Evolutionary conservation across 2,329 filamentous ascomycete species (phyloP).

Genomic region (Scorias spongiosa): DNA sequence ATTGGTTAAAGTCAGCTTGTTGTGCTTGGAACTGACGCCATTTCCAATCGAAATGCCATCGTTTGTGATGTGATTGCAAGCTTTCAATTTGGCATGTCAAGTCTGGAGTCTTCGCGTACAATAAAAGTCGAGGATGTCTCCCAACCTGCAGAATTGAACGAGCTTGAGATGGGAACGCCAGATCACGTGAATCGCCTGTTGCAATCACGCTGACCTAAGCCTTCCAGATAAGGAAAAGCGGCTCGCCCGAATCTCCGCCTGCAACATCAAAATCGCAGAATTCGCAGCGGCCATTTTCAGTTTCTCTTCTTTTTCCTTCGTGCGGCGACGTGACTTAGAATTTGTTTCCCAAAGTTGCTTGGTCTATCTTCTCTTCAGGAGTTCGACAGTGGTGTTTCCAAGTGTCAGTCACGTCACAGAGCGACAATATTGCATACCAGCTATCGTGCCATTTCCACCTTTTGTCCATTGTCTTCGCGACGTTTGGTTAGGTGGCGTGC

Average conservation of each 20-base stretch:
- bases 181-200: too few species aligned
- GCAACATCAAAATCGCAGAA: neutral
- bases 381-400: constrained; percentile 8
- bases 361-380: constrained; percentile 12
- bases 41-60: too few species aligned
- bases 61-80: too few species aligned
- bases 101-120: neutral
- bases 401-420: constrained; percentile 20
- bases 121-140: neutral
- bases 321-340: constrained; percentile 20
- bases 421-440: constrained; percentile 13
- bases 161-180: too few species aligned
- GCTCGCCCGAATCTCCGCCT: constrained; percentile 13
- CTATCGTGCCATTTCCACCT: constrained; percentile 10
- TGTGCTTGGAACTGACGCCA: too few species aligned
- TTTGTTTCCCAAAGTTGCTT: constrained; percentile 21
- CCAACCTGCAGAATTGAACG: too few species aligned
- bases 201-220: too few species aligned
- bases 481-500: constrained; percentile 11
- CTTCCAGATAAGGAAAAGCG: constrained; percentile 19
- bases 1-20: too few species aligned
- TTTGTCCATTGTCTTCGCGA: constrained; percentile 2
- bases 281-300: neutral
- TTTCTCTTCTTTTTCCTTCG: constrained; percentile 14
- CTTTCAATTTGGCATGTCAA: too few species aligned